Evolutionary conservation across 2,329 filamentous ascomycete species (phyloP), one percentile per base, ranked within the genome.

Genomic region (Didymella pomorum): DNA sequence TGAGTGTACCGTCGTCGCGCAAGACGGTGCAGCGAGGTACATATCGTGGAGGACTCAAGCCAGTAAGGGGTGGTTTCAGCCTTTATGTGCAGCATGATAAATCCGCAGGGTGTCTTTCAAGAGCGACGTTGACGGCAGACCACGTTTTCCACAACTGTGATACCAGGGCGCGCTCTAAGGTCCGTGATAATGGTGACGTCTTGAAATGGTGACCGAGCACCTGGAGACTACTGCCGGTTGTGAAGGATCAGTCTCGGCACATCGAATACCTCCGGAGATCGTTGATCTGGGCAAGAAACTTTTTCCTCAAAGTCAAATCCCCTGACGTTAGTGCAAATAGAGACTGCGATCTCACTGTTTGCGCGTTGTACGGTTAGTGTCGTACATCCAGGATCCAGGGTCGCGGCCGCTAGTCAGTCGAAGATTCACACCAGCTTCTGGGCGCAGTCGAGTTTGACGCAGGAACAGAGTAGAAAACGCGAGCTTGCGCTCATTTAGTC

Each of bases 301-400:
- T 44, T 44, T 44, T 44, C 11, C 20, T 43, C 12, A 21, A 21
- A 6, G 20, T 26, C 49, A 28, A 16, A 26, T 52, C 21, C 29
- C 28, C 21, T 44, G 49, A 28, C 20, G 2, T 28, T 45, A 52
- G 41, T 52, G 49, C 16, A 37, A 28, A 26, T 16, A 35, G 10
- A 14, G 21, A 20, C 8, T 26, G 29, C 11, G 21, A 28, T 44
- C 28, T 52, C 37, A n/a, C 39, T 29, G 12, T 35, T 21, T 26
- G 25, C 28, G 16, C 39, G 39, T 52, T 52, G 49, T 37, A 44
- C 41, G 41, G 28, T 23, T 23, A n/a, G 16, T 21, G 28, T 44
- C 39, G 49, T 52, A 52, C 49, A 52, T 44, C 49, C 14, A 33
- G 28, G 39, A 52, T 44, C 49, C 16, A 51, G 37, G 28, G 31